These are phyloP conservation scores for Suillus spraguei DNA, from an alignment of 768 basidiomycete genomes.

Conservation along the genomic window DNA sequence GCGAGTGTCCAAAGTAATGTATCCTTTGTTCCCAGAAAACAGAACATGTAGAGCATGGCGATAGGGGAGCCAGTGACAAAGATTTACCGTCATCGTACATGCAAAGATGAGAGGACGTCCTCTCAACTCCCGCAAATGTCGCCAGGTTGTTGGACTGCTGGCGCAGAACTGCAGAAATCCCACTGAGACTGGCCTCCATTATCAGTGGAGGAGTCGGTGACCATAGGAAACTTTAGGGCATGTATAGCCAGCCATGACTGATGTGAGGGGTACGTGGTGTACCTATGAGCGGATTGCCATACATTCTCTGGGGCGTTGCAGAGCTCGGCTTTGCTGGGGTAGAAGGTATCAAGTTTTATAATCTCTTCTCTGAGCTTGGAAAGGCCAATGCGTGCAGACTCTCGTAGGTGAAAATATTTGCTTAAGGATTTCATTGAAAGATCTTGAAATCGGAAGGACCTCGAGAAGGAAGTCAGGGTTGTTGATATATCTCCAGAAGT, in stretches of 20 bases:
- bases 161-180: not conserved
- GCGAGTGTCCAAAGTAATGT: conserved; percentile 48
- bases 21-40: conserved; percentile 38
- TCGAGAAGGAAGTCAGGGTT: conserved; percentile 64
- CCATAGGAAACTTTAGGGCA: not conserved
- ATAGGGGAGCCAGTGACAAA: not conserved
- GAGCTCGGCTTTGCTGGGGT: conserved; percentile 53
- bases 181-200: not conserved
- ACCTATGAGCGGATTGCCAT: no score
- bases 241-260: not conserved
- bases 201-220: conserved; percentile 2
- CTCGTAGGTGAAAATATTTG: conserved; percentile 69
- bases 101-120: not conserved
- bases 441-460: conserved; percentile 77
- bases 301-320: conserved; percentile 25
- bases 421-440: conserved; percentile 67
- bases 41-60: not conserved
- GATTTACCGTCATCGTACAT: not conserved
- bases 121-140: not conserved
- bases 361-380: conserved; percentile 60
- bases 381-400: conserved; percentile 59
- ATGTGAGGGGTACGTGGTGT: not conserved
- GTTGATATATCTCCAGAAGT: conserved; percentile 63
- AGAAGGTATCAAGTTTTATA: conserved; percentile 61
- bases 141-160: not conserved